Base-by-base conservation (phyloP, 495 filamentous ascomycete species). In the Penicillium atrosanguineum region DNA sequence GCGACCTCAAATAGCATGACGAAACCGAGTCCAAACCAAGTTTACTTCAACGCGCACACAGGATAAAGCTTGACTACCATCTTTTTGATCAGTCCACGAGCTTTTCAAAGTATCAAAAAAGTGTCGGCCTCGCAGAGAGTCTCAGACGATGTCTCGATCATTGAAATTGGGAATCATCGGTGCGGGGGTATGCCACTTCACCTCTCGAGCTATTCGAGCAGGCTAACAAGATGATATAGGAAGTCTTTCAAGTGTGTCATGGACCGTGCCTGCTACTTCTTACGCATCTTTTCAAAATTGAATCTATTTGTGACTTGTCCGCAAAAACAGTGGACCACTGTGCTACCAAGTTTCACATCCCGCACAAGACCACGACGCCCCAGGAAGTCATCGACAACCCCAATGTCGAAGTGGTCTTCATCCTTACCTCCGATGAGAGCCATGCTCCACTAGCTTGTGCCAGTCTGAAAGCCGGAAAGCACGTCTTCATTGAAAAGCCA, bases 401-500 rank as follows among this genome's bases (percentile, higher is more conserved):
- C 1, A 59, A 69, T 23, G 69, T 81, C n/a, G 69, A 80, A 31
- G 62, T 79, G 4, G 67, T 82, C 41, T 61, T 81, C 46, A 69
- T 70, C 45, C 56, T 68, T 38, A 74, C 63, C 16, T 59, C 63
- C 3, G 73, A 80, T 49, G 77, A 69, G 12, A 76, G 58, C 51
- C 79, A 82, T 53, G 70, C 53, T 12, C 50, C 63, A 6, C 57
- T 70, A 29, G 57, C 60, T 5, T 64, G 77, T 20, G 44, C 64
- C 7, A 68, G 69, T 8, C 65, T 82, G 7, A 23, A 70, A 23
- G 52, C 62, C 4, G 63, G 61, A 7, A 82, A 82, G 55, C 52
- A 68, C 37, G 70, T 72, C 44, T 67, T 82, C 14, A 51, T 80
- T 9, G 79, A 82, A 56, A 82, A 82, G 58, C 79, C 78, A 4